A percentile compares a stretch with the other conserved stretches of the same genome.
phyloP scores from a whole-genome alignment of 352 stramenopile genomes.

The Phytophthora tubulina region DNA sequence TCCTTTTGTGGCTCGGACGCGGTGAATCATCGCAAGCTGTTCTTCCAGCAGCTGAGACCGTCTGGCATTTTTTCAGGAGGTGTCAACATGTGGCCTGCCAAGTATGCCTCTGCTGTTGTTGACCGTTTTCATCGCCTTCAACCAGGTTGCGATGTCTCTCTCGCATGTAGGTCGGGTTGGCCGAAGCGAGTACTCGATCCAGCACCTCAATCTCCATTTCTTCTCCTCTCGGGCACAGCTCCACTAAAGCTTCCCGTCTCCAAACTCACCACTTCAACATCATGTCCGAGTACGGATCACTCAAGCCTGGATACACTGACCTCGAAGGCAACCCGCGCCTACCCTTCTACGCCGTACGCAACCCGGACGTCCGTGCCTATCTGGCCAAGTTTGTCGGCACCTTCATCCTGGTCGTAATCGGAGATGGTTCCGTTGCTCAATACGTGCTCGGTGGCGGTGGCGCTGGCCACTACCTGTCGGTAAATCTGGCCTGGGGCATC shows the following conservation, averaged over 20 bases:
- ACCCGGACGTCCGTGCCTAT: conserved; percentile 57
- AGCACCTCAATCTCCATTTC: conserved; percentile 34
- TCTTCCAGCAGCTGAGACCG: conserved; percentile 35
- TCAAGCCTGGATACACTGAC: conserved; percentile 41
- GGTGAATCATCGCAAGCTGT: conserved; percentile 23
- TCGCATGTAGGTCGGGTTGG: conserved; percentile 1
- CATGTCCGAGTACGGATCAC: conserved; percentile 50
- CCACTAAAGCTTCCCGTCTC: not conserved
- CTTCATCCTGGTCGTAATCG: conserved; percentile 72
- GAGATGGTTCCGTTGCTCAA: conserved; percentile 62
- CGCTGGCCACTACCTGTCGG: conserved; percentile 55
- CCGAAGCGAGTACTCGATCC: not conserved
- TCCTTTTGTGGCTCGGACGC: conserved; percentile 26
- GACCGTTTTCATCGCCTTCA: conserved; percentile 29
- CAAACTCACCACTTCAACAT: conserved; percentile 17
- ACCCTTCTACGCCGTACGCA: conserved; percentile 42
- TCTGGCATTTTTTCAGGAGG: conserved; percentile 32
- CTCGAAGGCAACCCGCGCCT: conserved; percentile 38
- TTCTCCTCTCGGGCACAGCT: conserved; percentile 12
- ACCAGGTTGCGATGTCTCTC: conserved; percentile 11
- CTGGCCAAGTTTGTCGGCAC: conserved; percentile 68
- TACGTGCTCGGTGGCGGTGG: conserved; percentile 51
- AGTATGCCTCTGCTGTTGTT: conserved; percentile 21
- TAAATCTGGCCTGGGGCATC: conserved; percentile 71
- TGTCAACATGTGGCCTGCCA: conserved; percentile 27